A percentile compares a stretch with the other conserved stretches of the same genome.
Conservation (phyloP, 257 asterid genomes). For the Plectranthus barbatus region DNA sequence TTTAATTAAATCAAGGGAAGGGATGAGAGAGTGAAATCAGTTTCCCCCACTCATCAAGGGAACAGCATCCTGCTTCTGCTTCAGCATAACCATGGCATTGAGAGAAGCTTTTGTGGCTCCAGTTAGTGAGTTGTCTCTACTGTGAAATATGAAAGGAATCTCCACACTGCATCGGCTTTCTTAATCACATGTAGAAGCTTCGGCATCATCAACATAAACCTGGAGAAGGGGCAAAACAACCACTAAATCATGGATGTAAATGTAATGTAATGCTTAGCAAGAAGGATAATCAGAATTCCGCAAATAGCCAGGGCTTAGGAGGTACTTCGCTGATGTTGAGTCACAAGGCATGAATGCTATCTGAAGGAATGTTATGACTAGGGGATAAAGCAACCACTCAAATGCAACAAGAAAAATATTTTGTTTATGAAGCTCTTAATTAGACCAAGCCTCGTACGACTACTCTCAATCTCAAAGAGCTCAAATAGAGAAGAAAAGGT, state of each 20-base stretch:
- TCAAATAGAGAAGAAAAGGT: background rate
- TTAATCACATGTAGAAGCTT: slow-evolving; percentile 88
- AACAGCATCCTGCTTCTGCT: slow-evolving; percentile 90
- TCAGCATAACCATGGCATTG: slow-evolving; percentile 80
- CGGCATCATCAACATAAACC: slow-evolving; percentile 72
- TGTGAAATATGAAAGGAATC: slow-evolving; percentile 77
- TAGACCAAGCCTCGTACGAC: background rate
- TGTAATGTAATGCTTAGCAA: background rate
- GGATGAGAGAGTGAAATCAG: slow-evolving; percentile 22
- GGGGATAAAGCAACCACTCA: background rate
- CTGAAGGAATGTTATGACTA: background rate
- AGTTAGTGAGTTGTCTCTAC: slow-evolving; percentile 92
- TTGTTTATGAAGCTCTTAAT: background rate
- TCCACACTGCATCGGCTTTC: slow-evolving; percentile 82
- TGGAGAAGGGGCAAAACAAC: slow-evolving; percentile 13
- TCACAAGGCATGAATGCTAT: background rate
- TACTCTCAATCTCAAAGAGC: background rate
- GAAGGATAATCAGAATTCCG: background rate
- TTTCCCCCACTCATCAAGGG: slow-evolving; percentile 98
- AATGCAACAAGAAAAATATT: background rate
- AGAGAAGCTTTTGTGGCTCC: slow-evolving; percentile 86
- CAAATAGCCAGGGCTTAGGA: background rate
- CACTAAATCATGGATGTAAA: background rate
- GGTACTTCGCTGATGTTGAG: background rate
- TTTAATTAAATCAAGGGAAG: background rate